Evolutionary conservation across 371 early-diverging fungal genomes (phyloP), one percentile per base, ranked within the genome.

Genomic region (Mortierella polycephala): DNA sequence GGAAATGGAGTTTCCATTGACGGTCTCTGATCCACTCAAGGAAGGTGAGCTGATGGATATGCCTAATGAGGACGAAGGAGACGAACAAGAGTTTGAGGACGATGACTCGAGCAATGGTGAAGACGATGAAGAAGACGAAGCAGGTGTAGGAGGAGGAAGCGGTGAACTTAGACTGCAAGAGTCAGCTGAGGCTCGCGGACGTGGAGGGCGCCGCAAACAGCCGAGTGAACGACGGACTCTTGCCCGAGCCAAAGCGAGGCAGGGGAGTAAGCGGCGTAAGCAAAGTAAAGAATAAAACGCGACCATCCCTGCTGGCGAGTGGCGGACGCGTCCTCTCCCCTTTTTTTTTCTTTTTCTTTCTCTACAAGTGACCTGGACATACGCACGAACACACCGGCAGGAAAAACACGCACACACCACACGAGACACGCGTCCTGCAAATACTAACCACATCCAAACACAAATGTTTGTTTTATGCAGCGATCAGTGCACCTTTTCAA

Each of bases 1-100:
- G 18, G 81, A 84, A 57, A 74, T 81, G 68, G 56, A 70, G 1
- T 82, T 81, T 57, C 65, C 50, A 0, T 55, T 84, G 64, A 70
- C 72, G 8, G 76, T 71, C 0, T 71, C 67, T 2, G 76, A 76
- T 40, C 76, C 71, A 3, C 52, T 67, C 20, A 71, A 70, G 44
- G 76, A 76, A 55, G 76, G 71, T 5, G 71, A 71, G 56, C 39
- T 71, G 56, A 76, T 71, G 66, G 76, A 74, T 18, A 60, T 64
- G 1, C 55, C 60, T 7, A 53, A 74, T 20, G 68, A 68, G n/a
- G 60, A 71, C 2, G 76, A 76, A 55, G 62, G 61, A 14, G 62
- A 52, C 4, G 57, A 62, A n/a, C 64, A 54, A 0, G 54, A 64
- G 30, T 62, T 61, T 0, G 58, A 50, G 9, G 62, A 44, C 14